Evolutionary conservation across 306 rosid species (phyloP), one percentile per base, ranked within the genome.

Genomic region (Dalbergia cultrata): DNA sequence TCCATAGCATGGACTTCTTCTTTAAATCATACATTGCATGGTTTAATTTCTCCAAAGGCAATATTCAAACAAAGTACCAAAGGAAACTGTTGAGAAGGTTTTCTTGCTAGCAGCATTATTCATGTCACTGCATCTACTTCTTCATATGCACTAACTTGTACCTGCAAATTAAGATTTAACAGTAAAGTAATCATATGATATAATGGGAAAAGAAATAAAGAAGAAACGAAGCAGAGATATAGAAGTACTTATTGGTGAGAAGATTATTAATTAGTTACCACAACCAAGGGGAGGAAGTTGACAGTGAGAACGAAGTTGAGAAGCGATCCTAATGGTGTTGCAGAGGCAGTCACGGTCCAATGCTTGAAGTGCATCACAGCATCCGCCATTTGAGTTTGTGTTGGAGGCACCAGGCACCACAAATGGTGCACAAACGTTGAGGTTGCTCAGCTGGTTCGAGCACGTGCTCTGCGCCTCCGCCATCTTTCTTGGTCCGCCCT

Each of bases 311-410:
- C 92, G 94, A n/a, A 91, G 83, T 13, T 64, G 86, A 50, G 91
- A 66, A 31, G 90, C 90, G 12, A 91, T 82, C 62, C 91, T 85
- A 18, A 89, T 9, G 6, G 96, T 84, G 88, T 63, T 89, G 89
- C 97, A 93, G 21, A 91, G 67, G 78, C 97, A 93, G 9, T 77
- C 89, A 21, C 21, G 86, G 43, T 84, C 80, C 18, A 91, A 83
- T 2, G 80, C 69, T 52, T 53, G 76, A 26, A 93, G 85, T 0
- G 97, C 96, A 6, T 18, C 21, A 59, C 97, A 92, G 76, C 97
- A 93, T 0, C 81, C 73, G 5, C 81, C 0, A 56, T 67, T 91
- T 9, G 94, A 94, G 33, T 2, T 86, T n/a, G 66, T 7, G 76
- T 58, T 81, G 79, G 75, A 7, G 0, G 90, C 39, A 67, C 94